Evolutionary conservation across 768 basidiomycete genomes (phyloP), one percentile per base, ranked within the genome.

Genomic region (Lentinula guzmanii): DNA sequence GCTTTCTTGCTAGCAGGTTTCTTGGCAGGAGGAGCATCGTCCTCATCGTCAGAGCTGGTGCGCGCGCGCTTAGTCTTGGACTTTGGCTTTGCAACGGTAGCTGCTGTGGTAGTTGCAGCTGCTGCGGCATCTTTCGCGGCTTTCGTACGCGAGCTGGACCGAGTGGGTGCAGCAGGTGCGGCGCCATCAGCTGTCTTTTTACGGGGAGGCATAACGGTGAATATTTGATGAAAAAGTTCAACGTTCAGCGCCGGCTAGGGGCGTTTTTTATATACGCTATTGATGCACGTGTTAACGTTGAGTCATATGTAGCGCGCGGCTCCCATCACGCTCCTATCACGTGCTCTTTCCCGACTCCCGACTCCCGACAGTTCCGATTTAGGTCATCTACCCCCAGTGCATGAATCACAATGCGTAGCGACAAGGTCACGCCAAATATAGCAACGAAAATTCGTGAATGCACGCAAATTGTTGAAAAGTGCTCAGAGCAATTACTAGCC

Each of bases 151-250:
- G 77, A 70, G 62, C 77, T 77, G 58, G 77, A 69, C 35, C 76
- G 71, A 0, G 77, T 74, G 21, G 74, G 70, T 7, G 72, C 72
- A 31, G 70, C 62, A 53, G 71, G 58, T 41, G 70, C 64, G 31
- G 65, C 61, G 46, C 68, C 72, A 61, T 70, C 65, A 56, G 71
- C 64, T 35, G 74, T 66, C 71, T 80, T 81, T 69, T 79, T 82
- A 61, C 77, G 73, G 52, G 82, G 78, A 62, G 79, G 76, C 79
- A 80, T 81, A 60, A 60, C 64, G 63, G 58, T 51, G 41, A 43
- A 13, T 34, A 4, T 15, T 34, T 35, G 52, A 39, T 39, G 37
- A 8, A 31, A 53, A 21, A 34, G n/a, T 34, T 39, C 16, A 21
- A 13, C 46, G 46, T 13, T 24, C 42, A 24, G 10, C 46, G 46